Conservation (phyloP, 192 early-diverging fungal genomes). For the Coemansia sp. region DNA sequence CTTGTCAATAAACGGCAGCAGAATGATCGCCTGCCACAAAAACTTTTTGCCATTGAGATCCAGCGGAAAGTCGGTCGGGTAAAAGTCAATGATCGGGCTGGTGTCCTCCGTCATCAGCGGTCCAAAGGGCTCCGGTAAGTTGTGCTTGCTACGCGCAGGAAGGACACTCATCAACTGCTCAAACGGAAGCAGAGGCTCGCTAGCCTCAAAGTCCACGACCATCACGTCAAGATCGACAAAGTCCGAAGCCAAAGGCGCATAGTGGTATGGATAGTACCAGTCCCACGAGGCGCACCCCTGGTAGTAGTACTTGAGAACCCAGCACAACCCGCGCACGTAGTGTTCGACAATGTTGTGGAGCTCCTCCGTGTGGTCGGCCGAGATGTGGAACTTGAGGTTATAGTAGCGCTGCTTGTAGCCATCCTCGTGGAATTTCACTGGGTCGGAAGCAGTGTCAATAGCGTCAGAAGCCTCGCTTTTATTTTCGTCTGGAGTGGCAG, state of each 20-base stretch:
- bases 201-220: conserved; percentile 77
- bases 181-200: conserved; percentile 83
- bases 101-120: conserved; percentile 77
- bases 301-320: conserved; percentile 97
- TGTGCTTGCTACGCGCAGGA: conserved; percentile 68
- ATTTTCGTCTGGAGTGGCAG: conserved; percentile 15
- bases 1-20: conserved; percentile 95
- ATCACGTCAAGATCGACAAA: conserved; percentile 73
- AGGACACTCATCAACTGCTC: conserved; percentile 98
- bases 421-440: conserved; percentile 68
- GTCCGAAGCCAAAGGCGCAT: conserved; percentile 86
- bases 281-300: conserved; percentile 91
- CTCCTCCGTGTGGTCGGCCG: conserved; percentile 58
- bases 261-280: conserved; percentile 99
- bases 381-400: conserved; percentile 62
- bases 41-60: conserved; percentile 96
- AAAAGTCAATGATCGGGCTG: conserved; percentile 94
- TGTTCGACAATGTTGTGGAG: conserved; percentile 61
- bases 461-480: conserved; percentile 25
- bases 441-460: conserved; percentile 40
- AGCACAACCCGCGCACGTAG: conserved; percentile 94
- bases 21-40: conserved; percentile 90
- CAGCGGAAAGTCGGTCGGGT: conserved; percentile 84
- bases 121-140: conserved; percentile 63
- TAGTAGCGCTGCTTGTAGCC: conserved; percentile 79